These are phyloP conservation scores for Brasenia schreberi DNA, from an alignment of 164 flowering plant genomes.

Conservation along the genomic window DNA sequence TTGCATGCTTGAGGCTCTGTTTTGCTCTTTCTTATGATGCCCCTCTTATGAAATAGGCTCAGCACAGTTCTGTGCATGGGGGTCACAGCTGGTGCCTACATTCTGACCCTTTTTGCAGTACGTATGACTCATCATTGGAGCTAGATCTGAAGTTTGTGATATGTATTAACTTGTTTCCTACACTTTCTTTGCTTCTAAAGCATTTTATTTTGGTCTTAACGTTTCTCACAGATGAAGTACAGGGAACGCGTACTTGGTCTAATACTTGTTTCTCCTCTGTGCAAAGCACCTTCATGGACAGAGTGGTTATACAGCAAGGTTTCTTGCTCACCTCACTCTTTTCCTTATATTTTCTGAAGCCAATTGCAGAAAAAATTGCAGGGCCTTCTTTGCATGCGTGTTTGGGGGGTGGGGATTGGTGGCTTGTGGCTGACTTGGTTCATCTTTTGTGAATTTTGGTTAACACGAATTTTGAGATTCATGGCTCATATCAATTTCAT, in stretches of 20 bases:
- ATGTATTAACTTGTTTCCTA: not conserved
- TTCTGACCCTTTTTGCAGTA: slow-evolving; percentile 65
- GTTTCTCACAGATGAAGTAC: slow-evolving; percentile 35
- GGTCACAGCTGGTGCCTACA: slow-evolving; percentile 72
- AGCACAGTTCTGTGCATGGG: slow-evolving; percentile 56
- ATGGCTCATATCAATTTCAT: too few species aligned
- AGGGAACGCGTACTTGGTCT: slow-evolving; percentile 57
- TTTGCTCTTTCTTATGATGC: slow-evolving; percentile 4
- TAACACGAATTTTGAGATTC: too few species aligned
- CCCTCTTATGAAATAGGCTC: slow-evolving; percentile 25
- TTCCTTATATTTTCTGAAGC: not conserved
- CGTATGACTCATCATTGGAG: slow-evolving; percentile 7
- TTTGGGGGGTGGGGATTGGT: not conserved
- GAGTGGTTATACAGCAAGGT: slow-evolving; percentile 82
- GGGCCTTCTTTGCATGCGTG: not conserved
- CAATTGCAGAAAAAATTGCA: not conserved
- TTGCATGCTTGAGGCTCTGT: not conserved
- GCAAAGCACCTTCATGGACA: slow-evolving; percentile 66
- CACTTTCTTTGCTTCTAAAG: not conserved
- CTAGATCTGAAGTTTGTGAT: not conserved
- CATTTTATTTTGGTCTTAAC: not conserved
- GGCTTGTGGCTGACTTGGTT: not conserved
- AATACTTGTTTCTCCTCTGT: slow-evolving; percentile 62
- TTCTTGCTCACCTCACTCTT: not conserved
- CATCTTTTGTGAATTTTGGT: too few species aligned